phyloP scores from a whole-genome alignment of 2,329 filamentous ascomycete species.

The Endoconidiophora polonica region DNA sequence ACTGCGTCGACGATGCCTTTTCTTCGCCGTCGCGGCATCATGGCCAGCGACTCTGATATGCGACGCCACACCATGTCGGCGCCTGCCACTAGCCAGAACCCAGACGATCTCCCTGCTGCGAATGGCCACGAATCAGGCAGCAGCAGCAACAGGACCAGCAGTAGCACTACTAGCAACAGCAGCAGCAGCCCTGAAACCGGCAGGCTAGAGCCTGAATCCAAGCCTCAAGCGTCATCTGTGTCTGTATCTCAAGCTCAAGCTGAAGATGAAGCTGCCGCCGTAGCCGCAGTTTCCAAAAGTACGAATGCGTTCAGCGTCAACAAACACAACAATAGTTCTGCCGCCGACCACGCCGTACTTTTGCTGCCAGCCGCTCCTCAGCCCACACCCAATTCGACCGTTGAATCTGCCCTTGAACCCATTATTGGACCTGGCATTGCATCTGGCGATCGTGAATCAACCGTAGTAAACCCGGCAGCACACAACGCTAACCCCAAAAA shows the following conservation, averaged over 20 bases:
- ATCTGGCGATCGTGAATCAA: too few relatives aligned
- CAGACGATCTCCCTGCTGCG: background rate
- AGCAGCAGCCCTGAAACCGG: background rate
- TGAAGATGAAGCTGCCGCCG: too few relatives aligned
- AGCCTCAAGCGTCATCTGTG: background rate
- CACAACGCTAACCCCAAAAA: background rate
- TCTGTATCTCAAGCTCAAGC: background rate
- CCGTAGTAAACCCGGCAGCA: background rate
- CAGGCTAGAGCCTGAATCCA: background rate
- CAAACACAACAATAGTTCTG: too few relatives aligned
- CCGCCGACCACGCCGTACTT: too few relatives aligned
- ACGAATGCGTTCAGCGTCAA: too few relatives aligned
- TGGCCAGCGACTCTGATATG: slow-evolving; percentile 43
- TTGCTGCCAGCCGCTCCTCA: too few relatives aligned
- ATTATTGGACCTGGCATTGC: background rate
- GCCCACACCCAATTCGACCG: too few relatives aligned
- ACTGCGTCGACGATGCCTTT: slow-evolving; percentile 36
- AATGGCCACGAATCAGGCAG: background rate
- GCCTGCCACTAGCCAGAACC: slow-evolving; percentile 16
- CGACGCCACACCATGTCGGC: slow-evolving; percentile 32
- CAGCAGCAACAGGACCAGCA: slow-evolving; percentile 3
- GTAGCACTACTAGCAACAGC: slow-evolving; percentile 1
- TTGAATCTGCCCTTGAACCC: too few relatives aligned
- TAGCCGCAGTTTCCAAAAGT: too few relatives aligned
- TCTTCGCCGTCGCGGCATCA: slow-evolving; percentile 42